Evolutionary conservation across 225 moss, liverwort and hornwort genomes (phyloP), one percentile per base, ranked within the genome.

Genomic region (Bryoerythrophyllum caledonicum): DNA sequence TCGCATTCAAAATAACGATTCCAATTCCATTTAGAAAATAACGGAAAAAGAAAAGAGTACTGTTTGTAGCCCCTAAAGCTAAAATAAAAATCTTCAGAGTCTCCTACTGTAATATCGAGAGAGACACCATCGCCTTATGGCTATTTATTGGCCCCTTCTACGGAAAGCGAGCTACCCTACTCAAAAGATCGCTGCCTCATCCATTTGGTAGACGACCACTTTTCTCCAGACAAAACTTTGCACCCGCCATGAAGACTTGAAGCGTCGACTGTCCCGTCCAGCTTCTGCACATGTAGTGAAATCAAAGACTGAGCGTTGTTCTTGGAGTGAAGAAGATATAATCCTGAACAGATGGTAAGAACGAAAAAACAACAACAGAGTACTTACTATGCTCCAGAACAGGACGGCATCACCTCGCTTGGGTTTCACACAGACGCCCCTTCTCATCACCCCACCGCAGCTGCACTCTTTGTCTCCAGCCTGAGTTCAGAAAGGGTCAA

Each of bases 201-300:
- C 88, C 88, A 88, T 74, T 88, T 88, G 61, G 88, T 88, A 35
- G 88, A 85, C 8, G 85, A 88, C 88, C 88, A 88, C 67, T 88
- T 88, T 60, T 88, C 85, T 63, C 88, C 88, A 38, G 81, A 32
- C 71, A 79, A 48, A 46, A 88, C 88, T 79, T 85, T 85, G 85
- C 88, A 88, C 53, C 88, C 85, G 70, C 88, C 88, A 54, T 88
- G 88, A 57, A 88, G 81, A 74, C 85, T 88, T 34, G 80, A 78
- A 25, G 80, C 79, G 48, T 88, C 88, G n/a, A 73, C 74, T 24
- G 76, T 60, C 43, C 90, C 90, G 79, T 90, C 87, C 67, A 90
- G 75, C 76, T 87, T 87, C 90, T 90, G 85, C 87, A 87, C 77
- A 69, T 32, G 32, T 10, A 69, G 64, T 79, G 16, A 58, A 46